Conservation (phyloP, 805 yeast genomes). For the Pichia deserticola region DNA sequence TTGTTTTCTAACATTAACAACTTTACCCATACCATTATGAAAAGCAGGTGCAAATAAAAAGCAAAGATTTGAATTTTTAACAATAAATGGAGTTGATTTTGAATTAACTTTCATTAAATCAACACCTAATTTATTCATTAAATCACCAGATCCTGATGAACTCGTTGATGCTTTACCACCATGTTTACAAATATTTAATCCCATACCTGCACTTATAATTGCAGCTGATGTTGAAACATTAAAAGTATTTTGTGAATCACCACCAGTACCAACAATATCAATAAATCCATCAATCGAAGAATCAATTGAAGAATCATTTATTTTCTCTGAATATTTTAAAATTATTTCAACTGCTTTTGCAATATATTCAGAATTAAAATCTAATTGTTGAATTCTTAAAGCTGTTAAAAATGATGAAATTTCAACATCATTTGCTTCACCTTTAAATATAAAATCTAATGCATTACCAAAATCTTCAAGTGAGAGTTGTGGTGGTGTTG, state of each 20-base stretch:
- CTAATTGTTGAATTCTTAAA: slow-evolving; percentile 64
- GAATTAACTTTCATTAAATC: slow-evolving; percentile 64
- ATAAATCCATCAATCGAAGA: slow-evolving; percentile 40
- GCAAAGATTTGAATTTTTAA: slow-evolving; percentile 45
- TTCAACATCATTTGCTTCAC: slow-evolving; percentile 60
- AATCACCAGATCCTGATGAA: slow-evolving; percentile 88
- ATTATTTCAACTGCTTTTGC: slow-evolving; percentile 81
- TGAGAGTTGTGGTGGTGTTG: slow-evolving; percentile 53
- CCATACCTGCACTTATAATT: slow-evolving; percentile 88
- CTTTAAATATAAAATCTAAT: slow-evolving; percentile 51
- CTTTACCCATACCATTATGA: slow-evolving; percentile 84
- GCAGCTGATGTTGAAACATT: slow-evolving; percentile 95
- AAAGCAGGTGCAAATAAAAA: slow-evolving; percentile 89
- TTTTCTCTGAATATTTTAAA: slow-evolving; percentile 51
- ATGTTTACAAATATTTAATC: slow-evolving; percentile 77
- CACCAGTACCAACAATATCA: slow-evolving; percentile 98
- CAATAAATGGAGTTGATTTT: slow-evolving; percentile 50
- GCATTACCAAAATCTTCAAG: slow-evolving; percentile 61
- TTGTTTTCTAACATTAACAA: slow-evolving; percentile 67
- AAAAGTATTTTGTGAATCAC: slow-evolving; percentile 96
- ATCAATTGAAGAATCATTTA: slow-evolving; percentile 39
- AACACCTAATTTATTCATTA: slow-evolving; percentile 76
- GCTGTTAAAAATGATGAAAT: slow-evolving; percentile 75
- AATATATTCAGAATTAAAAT: slow-evolving; percentile 72
- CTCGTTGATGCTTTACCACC: slow-evolving; percentile 98